Evolutionary conservation across 495 filamentous ascomycete genomes (phyloP).

Genomic region (Penicillium psychrofluorescens): DNA sequence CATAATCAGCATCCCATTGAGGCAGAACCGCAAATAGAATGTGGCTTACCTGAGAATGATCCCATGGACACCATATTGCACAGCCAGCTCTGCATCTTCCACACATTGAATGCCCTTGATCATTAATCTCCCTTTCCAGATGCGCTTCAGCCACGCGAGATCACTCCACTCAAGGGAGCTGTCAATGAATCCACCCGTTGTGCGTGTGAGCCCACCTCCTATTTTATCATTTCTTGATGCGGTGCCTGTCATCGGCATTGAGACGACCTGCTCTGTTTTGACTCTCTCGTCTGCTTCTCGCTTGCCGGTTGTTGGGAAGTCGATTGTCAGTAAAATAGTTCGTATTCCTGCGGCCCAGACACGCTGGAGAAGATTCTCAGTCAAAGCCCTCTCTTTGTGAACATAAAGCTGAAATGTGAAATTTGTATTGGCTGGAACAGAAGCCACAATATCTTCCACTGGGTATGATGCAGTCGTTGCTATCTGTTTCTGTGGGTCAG

Average conservation of each 20-base stretch:
- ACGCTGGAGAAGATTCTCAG: slow-evolving; percentile 38
- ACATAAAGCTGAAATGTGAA: slow-evolving; percentile 74
- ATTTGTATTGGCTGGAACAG: slow-evolving; percentile 22
- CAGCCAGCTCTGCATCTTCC: slow-evolving; percentile 51
- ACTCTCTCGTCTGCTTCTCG: slow-evolving; percentile 72
- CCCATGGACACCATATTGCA: slow-evolving; percentile 48
- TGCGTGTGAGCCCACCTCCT: slow-evolving; percentile 54
- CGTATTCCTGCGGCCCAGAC: slow-evolving; percentile 38
- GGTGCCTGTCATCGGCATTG: slow-evolving; percentile 40
- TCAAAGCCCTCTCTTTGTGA: slow-evolving; percentile 52
- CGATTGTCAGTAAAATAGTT: slow-evolving; percentile 70
- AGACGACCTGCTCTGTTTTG: slow-evolving; percentile 33
- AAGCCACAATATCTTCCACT: slow-evolving; percentile 47
- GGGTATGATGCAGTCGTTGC: slow-evolving; percentile 49
- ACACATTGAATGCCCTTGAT: slow-evolving; percentile 59
- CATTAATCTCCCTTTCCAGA: slow-evolving; percentile 53
- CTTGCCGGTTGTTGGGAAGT: slow-evolving; percentile 78
- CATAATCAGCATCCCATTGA: too few species aligned
- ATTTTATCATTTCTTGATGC: slow-evolving; percentile 45
- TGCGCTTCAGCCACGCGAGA: slow-evolving; percentile 59
- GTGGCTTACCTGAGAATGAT: slow-evolving; percentile 41
- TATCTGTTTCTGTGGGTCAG: slow-evolving; percentile 8
- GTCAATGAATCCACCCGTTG: slow-evolving; percentile 58
- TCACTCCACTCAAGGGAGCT: slow-evolving; percentile 67
- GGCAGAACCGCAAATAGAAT: too few species aligned